These are phyloP conservation scores for Quercus cerris DNA, from an alignment of 306 rosid species.

Conservation along the genomic window DNA sequence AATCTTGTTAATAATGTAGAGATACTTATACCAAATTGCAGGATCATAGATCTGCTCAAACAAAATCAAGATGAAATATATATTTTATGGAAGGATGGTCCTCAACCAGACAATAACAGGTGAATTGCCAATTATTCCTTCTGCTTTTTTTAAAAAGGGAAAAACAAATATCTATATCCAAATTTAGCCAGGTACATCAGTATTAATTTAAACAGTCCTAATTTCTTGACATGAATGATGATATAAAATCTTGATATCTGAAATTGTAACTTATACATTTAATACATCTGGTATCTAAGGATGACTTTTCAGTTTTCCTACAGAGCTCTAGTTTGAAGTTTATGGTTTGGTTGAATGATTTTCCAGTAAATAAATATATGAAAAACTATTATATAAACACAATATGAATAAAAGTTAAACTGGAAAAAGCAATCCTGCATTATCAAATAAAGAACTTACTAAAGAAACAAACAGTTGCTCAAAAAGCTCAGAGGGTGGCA, in stretches of 20 bases:
- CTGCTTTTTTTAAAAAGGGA: too few relatives aligned
- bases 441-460: conserved; percentile 51
- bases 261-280: neutral
- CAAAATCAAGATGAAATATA: neutral
- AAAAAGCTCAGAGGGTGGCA: conserved; percentile 78
- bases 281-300: neutral
- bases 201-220: neutral
- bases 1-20: conserved; percentile 1
- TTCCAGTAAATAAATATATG: neutral
- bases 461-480: conserved; percentile 78
- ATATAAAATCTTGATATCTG: neutral
- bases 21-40: neutral
- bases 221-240: neutral
- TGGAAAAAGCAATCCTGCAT: neutral
- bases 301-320: neutral
- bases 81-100: too few relatives aligned
- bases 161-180: neutral
- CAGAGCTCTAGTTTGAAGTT: neutral
- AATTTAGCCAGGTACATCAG: neutral
- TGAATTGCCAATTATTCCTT: too few relatives aligned
- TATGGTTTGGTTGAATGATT: neutral
- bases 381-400: neutral
- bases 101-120: too few relatives aligned
- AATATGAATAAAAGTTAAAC: neutral
- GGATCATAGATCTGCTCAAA: neutral